Percentiles rank a stretch among this genome's conserved stretches.
phyloP scores from a whole-genome alignment of 176 grass and related monocot genomes.

The Puya raimondii region DNA sequence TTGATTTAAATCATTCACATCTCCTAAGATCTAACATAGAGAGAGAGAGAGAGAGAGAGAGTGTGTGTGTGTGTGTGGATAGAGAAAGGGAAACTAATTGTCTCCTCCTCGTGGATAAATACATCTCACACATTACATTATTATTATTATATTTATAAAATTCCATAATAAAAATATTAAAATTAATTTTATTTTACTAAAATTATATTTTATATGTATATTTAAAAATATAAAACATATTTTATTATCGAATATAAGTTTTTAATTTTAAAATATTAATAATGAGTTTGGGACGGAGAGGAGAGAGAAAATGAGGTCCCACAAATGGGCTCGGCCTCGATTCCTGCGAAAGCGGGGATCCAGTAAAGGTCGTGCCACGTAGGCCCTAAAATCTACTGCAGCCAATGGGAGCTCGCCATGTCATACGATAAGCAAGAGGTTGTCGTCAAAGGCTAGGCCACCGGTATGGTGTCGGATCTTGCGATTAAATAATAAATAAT shows the following conservation, averaged over 20 bases:
- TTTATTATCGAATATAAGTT: not conserved
- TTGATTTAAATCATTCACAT: slow-evolving; percentile 22
- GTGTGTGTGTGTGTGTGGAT: no score
- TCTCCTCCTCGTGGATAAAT: not conserved
- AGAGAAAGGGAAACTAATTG: slow-evolving; percentile 17
- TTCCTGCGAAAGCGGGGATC: slow-evolving; percentile 23
- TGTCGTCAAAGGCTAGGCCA: slow-evolving; percentile 1
- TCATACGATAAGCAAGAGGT: slow-evolving; percentile 25
- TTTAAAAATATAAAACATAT: not conserved
- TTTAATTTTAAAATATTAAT: not conserved
- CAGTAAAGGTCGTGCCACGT: slow-evolving; percentile 15
- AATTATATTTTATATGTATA: not conserved
- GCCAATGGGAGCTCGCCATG: slow-evolving; percentile 9
- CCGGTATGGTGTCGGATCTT: not conserved
- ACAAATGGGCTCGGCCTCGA: not conserved
- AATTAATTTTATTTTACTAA: not conserved
- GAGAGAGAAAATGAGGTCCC: slow-evolving; percentile 5
- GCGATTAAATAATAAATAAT: not conserved
- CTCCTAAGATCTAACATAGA: slow-evolving; percentile 13
- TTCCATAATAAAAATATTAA: not conserved
- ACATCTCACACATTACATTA: not conserved
- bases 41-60: not conserved
- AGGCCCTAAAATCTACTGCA: slow-evolving; percentile 14
- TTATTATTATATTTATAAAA: not conserved
- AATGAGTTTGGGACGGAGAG: not conserved